Evolutionary conservation across 1,284 basidiomycete species (phyloP).

Genomic region (Boletus smithii): DNA sequence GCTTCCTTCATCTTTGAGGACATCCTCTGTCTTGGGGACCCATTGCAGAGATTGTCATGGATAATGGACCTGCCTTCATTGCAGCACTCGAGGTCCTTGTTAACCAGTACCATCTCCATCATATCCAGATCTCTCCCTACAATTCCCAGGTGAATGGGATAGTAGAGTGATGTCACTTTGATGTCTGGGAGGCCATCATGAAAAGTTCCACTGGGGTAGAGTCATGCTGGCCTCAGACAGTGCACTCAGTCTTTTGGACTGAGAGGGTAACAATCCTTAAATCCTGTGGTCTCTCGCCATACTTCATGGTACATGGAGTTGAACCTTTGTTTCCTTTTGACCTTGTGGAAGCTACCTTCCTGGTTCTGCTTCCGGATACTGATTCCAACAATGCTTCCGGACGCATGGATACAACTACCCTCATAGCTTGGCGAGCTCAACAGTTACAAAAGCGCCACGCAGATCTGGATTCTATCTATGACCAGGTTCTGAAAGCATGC

Average conservation of each 20-base stretch:
- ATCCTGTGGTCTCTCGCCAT: slow-evolving; percentile 36
- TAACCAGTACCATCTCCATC: slow-evolving; percentile 34
- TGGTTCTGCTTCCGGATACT: slow-evolving; percentile 20
- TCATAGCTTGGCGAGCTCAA: slow-evolving; percentile 28
- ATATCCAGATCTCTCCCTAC: slow-evolving; percentile 44
- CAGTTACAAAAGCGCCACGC: slow-evolving; percentile 29
- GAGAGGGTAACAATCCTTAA: slow-evolving; percentile 32
- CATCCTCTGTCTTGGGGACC: slow-evolving; percentile 5
- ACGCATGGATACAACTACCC: slow-evolving; percentile 12
- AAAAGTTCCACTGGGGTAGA: too few relatives aligned
- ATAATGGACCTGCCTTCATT: slow-evolving; percentile 26
- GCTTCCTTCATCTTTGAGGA: slow-evolving; percentile 4
- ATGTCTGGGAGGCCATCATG: too few relatives aligned
- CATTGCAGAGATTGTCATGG: slow-evolving; percentile 9
- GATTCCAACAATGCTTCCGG: background rate
- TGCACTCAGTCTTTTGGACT: too few relatives aligned
- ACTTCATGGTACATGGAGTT: slow-evolving; percentile 36
- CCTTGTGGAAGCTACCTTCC: slow-evolving; percentile 39
- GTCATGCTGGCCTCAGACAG: too few relatives aligned
- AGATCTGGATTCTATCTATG: slow-evolving; percentile 5
- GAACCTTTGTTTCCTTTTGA: slow-evolving; percentile 42
- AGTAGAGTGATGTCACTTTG: too few relatives aligned
- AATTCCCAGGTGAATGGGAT: slow-evolving; percentile 43
- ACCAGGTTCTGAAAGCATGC: accelerated
- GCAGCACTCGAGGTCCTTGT: slow-evolving; percentile 32